Evolutionary conservation across 805 yeast species (phyloP), one percentile per base, ranked within the genome.

Genomic region (Candida saitoana): DNA sequence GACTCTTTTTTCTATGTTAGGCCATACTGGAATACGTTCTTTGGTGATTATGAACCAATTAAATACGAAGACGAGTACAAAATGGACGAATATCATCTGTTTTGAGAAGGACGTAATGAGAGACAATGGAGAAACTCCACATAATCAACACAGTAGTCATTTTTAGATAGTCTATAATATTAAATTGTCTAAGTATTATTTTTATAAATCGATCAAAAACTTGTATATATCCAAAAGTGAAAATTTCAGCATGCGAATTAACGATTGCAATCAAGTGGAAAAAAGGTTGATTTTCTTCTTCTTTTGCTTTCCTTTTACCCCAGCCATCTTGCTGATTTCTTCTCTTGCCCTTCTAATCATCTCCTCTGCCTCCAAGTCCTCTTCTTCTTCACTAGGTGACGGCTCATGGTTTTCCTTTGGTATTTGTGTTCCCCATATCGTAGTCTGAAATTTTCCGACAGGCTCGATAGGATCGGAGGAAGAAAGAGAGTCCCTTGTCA

Each of bases 391-490:
- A 9, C 24, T 36, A 4, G 32, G 34, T 9, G 40, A 22, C 6
- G 37, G 20, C 14, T 59, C 57, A 8, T 34, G 39, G 1, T 25
- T 24, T 20, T 67, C 73, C 40, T 62, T 68, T 3, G 73, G 74
- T 2, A 79, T 76, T 40, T 63, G 68, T 1, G 93, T 85, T 0
- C 95, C 95, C 95, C 95, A 86, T 2, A 86, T 79, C 0, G 93
- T 82, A 1, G 78, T 75, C 31, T 69, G 66, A 41, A 55, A 63
- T 9, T 59, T 60, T 0, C 51, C 54, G 14, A 50, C 55, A 25
- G 51, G 55, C 25, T 35, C 49, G 14, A 36, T 12, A 8, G 35
- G 27, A 17, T 40, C 44, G 9, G 33, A 17, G 17, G 32, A 18
- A 18, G 19, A 15, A 11, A 11, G 31, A 16, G 24, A 7, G 18